phyloP scores from a whole-genome alignment of 495 filamentous ascomycete species.

The Penicillium daleae region DNA sequence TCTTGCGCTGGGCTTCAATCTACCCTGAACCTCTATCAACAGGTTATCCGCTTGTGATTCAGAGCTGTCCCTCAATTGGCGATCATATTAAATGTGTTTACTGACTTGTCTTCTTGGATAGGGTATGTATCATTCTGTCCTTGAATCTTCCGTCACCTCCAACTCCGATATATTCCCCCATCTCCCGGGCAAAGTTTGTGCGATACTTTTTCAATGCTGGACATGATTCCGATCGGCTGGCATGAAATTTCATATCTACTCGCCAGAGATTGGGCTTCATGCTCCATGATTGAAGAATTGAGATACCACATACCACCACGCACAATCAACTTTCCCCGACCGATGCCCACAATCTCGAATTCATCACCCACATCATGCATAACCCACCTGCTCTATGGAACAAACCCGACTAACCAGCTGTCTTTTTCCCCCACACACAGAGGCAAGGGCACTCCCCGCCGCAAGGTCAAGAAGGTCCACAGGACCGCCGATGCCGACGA shows the following conservation, averaged over 20 bases:
- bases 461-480: constrained; percentile 98
- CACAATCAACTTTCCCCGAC: background rate
- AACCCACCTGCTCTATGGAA: background rate
- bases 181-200: constrained; percentile 12
- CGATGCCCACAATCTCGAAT: background rate
- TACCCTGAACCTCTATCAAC: background rate
- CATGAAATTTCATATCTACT: background rate
- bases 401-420: constrained; percentile 18
- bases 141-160: constrained; percentile 1
- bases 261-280: background rate
- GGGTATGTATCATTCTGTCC: constrained; percentile 37
- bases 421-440: constrained; percentile 46
- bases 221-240: background rate
- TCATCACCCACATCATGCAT: constrained; percentile 7
- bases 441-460: constrained; percentile 96
- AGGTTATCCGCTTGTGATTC: too few relatives aligned
- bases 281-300: background rate
- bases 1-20: background rate
- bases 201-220: constrained; percentile 1
- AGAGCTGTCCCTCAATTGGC: background rate
- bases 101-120: constrained; percentile 19
- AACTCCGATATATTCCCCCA: constrained; percentile 1
- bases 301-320: background rate
- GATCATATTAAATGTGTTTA: background rate
- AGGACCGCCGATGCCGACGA: constrained; percentile 89